Conservation (phyloP, 2,329 filamentous ascomycete genomes). For the Phaeophleospora eucalypticola region DNA sequence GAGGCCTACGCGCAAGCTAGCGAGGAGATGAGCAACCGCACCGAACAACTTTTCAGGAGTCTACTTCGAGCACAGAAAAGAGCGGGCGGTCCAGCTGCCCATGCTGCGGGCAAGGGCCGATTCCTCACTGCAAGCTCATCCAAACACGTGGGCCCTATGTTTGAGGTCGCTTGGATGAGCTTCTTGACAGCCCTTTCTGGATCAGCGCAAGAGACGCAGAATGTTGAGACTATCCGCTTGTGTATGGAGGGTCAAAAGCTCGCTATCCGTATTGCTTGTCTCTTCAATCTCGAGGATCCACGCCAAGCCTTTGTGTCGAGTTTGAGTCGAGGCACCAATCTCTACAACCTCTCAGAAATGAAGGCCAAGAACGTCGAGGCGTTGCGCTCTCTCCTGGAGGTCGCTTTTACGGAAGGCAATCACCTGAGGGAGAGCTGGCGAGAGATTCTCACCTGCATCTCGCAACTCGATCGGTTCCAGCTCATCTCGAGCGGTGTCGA, state of each 20-base stretch:
- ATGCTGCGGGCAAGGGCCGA: constrained; percentile 51
- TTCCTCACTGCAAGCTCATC: constrained; percentile 93
- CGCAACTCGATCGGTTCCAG: constrained; percentile 90
- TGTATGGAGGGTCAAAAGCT: constrained; percentile 96
- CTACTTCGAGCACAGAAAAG: constrained; percentile 84
- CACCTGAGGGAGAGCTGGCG: constrained; percentile 87
- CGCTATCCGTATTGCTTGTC: constrained; percentile 85
- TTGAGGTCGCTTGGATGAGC: constrained; percentile 98
- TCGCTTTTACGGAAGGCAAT: constrained; percentile 90
- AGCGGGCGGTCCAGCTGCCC: constrained; percentile 51
- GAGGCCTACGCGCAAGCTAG: constrained; percentile 94
- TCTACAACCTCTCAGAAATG: constrained; percentile 94
- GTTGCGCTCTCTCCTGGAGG: constrained; percentile 82
- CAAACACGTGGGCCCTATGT: constrained; percentile 96
- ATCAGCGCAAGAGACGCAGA: constrained; percentile 88
- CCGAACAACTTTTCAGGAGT: constrained; percentile 85
- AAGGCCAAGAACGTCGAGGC: constrained; percentile 95
- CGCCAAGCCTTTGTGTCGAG: constrained; percentile 92
- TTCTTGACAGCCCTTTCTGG: constrained; percentile 92
- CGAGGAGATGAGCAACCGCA: constrained; percentile 82
- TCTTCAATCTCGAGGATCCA: constrained; percentile 90
- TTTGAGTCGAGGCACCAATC: constrained; percentile 86
- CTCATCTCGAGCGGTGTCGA: constrained; percentile 93
- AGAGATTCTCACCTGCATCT: constrained; percentile 90
- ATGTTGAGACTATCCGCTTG: constrained; percentile 83